Evolutionary conservation across 371 early-diverging fungal genomes (phyloP), one percentile per base, ranked within the genome.

Genomic region (Actinomortierella ambigua): DNA sequence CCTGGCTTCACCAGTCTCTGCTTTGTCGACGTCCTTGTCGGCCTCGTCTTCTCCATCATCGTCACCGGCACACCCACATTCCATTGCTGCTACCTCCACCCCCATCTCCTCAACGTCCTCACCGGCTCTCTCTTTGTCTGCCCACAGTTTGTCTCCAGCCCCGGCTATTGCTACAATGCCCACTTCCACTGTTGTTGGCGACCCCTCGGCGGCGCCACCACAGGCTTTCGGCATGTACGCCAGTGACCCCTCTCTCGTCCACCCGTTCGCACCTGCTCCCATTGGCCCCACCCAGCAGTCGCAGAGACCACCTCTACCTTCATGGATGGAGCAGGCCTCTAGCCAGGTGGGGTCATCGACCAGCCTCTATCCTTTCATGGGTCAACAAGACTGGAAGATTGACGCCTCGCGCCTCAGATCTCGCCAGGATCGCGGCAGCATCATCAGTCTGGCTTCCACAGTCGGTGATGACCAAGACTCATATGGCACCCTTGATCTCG

Each of bases 401-500:
- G 34, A 34, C 11, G 34, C 34, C 34, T 34, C 34, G 27, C 61
- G 71, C n/a, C 59, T 70, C 29, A 54, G 62, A 2, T 57, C 71
- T 11, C 47, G 71, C 42, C 71, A 62, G 59, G 71, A 70, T 53
- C 65, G 71, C 14, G 65, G 65, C 20, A 70, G 71, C 41, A 70
- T 70, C 63, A 65, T 70, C 62, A 70, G 71, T 29, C 59, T 70
- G 2, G 63, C 71, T 20, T 70, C 71, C 2, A 70, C 71, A 3
- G 56, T 70, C 24, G 71, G 71, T 1, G 71, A 70, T 13, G 71
- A 70, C 53, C 65, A 65, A 11, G 65, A 65, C 24, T 61, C 71
- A 20, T 65, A 70, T 5, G 54, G 28, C 41, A 15, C 57, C 26
- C 59, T 65, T 44, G 71, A 70, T 40, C 50, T 65, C 17, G 71